Percentiles rank a stretch among this genome's conserved stretches.
These are phyloP conservation scores for Boletus tomentosulus DNA, from an alignment of 768 basidiomycete species.

Conservation along the genomic window DNA sequence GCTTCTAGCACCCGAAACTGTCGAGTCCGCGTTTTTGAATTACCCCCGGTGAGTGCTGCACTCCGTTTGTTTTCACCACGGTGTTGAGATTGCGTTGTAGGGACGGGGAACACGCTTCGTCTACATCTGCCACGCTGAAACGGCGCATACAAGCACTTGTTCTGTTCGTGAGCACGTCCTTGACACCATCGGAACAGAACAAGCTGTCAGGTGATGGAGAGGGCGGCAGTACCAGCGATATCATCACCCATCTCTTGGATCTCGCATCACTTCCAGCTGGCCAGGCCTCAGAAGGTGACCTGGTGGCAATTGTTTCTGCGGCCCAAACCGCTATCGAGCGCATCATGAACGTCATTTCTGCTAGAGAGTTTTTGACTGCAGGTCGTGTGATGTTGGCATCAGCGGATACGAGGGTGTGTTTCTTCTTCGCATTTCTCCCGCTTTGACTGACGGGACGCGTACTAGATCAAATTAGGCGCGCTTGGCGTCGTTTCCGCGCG, in stretches of 20 bases:
- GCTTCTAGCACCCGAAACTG: conserved; percentile 36
- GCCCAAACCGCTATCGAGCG: conserved; percentile 51
- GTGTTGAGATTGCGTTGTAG: conserved; percentile 29
- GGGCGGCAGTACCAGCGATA: conserved; percentile 33
- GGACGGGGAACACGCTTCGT: conserved; percentile 54
- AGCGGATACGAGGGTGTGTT: conserved; percentile 48
- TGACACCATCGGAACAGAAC: conserved; percentile 35
- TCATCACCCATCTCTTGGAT: conserved; percentile 48
- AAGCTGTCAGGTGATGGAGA: not conserved
- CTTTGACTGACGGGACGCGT: not conserved
- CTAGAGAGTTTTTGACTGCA: conserved; percentile 61
- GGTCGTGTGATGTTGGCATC: conserved; percentile 53
- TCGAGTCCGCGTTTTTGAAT: conserved; percentile 50
- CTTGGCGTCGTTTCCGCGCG: conserved; percentile 67
- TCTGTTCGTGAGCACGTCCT: conserved; percentile 53
- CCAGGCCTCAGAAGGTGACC: conserved; percentile 30
- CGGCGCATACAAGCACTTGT: conserved; percentile 68
- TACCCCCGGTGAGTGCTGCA: conserved; percentile 40
- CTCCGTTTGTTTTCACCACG: not conserved
- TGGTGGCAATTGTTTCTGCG: conserved; percentile 42
- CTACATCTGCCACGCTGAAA: conserved; percentile 42
- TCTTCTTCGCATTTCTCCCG: no score
- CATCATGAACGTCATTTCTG: conserved; percentile 62
- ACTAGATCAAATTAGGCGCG: conserved; percentile 61
- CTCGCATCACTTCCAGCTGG: conserved; percentile 38